Evolutionary conservation across 2,329 filamentous ascomycete species (phyloP).

Genomic region (Epichloe scottii): DNA sequence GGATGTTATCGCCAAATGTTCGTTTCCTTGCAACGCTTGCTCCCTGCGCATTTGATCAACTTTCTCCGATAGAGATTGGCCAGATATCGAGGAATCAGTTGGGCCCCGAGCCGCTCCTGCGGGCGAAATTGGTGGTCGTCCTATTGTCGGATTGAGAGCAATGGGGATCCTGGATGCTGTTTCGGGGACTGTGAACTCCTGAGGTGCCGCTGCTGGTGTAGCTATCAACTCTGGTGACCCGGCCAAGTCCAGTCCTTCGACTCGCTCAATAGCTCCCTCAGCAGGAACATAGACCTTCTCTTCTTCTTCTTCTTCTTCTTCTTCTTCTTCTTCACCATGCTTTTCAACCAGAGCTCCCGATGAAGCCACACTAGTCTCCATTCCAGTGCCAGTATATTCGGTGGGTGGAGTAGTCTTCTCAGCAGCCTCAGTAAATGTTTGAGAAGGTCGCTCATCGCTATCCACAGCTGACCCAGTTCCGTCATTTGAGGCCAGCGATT

Average conservation of each 20-base stretch:
- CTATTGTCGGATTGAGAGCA: not conserved
- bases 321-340: constrained; percentile 7
- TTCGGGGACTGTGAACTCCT: not conserved
- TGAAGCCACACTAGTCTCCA: constrained; percentile 20
- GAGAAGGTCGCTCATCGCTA: constrained; percentile 32
- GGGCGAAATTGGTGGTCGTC: constrained; percentile 14
- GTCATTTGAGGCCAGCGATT: constrained; percentile 59
- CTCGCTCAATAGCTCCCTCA: constrained; percentile 29
- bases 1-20: constrained; percentile 14
- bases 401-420: constrained; percentile 34
- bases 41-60: constrained; percentile 40
- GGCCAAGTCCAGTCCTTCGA: constrained; percentile 39
- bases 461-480: constrained; percentile 45
- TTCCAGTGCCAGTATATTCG: constrained; percentile 23
- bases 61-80: constrained; percentile 29
- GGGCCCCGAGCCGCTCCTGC: constrained; percentile 8
- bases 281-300: constrained; percentile 18
- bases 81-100: constrained; percentile 8
- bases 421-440: constrained; percentile 33
- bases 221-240: constrained; percentile 17
- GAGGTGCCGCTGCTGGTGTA: constrained; percentile 10
- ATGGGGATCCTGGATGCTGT: not conserved
- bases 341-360: constrained; percentile 10
- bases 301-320: constrained; percentile 12
- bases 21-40: constrained; percentile 20